Base-by-base conservation (phyloP, 1,284 basidiomycete species). In the Tylopilus sp. region DNA sequence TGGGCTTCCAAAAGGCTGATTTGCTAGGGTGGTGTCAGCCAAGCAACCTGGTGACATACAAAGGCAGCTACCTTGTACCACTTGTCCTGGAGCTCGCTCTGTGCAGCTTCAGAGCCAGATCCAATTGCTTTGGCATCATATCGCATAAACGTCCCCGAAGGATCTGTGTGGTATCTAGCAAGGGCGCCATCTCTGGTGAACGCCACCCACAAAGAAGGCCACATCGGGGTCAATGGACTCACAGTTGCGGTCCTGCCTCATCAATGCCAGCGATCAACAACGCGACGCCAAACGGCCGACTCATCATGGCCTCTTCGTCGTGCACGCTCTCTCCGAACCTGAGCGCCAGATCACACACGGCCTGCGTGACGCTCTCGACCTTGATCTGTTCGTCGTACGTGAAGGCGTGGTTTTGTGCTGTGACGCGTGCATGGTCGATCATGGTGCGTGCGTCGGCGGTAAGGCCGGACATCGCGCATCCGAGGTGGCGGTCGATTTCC, bases 41-140 rank as follows among this genome's bases (percentile, higher is more conserved):
- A 36, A 28, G 49, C 11, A 26, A 18, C 2, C 4, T 11, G 6
- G 30, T 6, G 19, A 33, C 2, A 12, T 18, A 31, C 37, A 13
- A 29, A 29, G 29, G 34, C 11, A 49, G 77, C 41, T 55, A 95
- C 94, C 77, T 89, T 94, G 71, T 94, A 88, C 86, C 90, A 99
- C 72, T 94, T 95, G 71, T 97, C 94, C 70, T 99, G 96, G 51
- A 99, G 77, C 67, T 97, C 93, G 62, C 87, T 89, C 71, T 99
- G 97, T 36, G 97, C 97, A 29, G 94, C 97, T 68, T 99, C 97
- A 41, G 93, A 97, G 43, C 97, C 97, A 36, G 92, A 95, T 13
- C 97, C 97, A 63, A 99, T 99, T 8, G 97, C 97, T 73, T 99
- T 99, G 41, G 97, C 97, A 58, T 98, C 92, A 65, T 97, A 98